These are phyloP conservation scores for Tillandsia leiboldiana DNA, from an alignment of 176 grass and related monocot genomes.

Conservation along the genomic window DNA sequence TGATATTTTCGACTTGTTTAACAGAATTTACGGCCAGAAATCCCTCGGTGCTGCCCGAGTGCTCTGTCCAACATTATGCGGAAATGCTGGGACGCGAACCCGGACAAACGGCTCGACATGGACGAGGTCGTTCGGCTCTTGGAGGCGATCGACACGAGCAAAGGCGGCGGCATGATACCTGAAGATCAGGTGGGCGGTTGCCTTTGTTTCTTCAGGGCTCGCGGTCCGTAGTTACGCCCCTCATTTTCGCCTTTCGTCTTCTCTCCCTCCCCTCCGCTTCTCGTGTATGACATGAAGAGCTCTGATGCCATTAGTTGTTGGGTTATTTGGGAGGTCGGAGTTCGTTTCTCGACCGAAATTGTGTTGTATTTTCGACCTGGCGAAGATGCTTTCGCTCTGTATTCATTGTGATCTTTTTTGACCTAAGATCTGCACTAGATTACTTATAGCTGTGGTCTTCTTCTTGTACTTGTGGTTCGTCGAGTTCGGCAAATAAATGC, in stretches of 20 bases:
- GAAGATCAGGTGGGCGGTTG: slow-evolving; percentile 42
- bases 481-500: not conserved
- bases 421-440: not conserved
- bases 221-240: slow-evolving; percentile 31
- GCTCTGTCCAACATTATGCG: slow-evolving; percentile 60
- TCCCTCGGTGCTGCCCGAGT: slow-evolving; percentile 58
- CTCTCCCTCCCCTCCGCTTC: not conserved
- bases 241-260: not conserved
- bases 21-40: slow-evolving; percentile 50
- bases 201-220: slow-evolving; percentile 48
- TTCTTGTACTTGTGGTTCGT: not conserved
- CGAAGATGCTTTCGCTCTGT: not conserved
- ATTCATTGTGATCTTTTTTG: not conserved
- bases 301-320: not conserved
- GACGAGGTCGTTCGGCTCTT: slow-evolving; percentile 57
- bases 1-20: not conserved
- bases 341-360: not conserved
- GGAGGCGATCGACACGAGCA: slow-evolving; percentile 56
- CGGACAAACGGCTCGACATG: slow-evolving; percentile 66
- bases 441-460: not conserved
- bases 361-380: not conserved
- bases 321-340: not conserved
- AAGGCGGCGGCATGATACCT: slow-evolving; percentile 69
- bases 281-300: not conserved
- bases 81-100: slow-evolving; percentile 75